Evolutionary conservation across 78 protist species (phyloP).

Genomic region (slime mould (Dictyostelium discoideum)): DNA sequence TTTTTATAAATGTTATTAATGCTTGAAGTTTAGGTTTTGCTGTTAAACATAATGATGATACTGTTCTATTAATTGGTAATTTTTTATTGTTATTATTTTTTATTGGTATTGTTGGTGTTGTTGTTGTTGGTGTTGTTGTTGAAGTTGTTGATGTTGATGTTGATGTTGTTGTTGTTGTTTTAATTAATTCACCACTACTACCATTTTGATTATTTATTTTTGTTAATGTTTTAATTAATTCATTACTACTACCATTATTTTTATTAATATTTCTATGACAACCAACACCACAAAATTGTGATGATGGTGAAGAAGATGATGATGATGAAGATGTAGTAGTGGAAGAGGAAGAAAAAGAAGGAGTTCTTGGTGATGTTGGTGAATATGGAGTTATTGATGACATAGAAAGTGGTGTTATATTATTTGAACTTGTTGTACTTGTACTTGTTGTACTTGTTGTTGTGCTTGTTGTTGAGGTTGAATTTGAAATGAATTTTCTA

Average conservation of each 20-base stretch:
- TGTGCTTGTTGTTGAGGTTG: neutral
- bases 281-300: neutral
- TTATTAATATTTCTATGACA: neutral
- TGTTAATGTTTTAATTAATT: neutral
- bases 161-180: too few relatives aligned
- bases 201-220: too few relatives aligned
- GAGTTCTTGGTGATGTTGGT: neutral
- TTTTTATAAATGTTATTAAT: conserved; percentile 52
- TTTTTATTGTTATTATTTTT: neutral
- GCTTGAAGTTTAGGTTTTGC: conserved; percentile 18
- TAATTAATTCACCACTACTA: too few relatives aligned
- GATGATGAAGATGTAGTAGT: neutral
- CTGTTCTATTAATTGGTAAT: neutral
- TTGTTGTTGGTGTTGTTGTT: too few relatives aligned
- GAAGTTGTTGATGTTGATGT: too few relatives aligned
- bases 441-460: neutral
- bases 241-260: neutral
- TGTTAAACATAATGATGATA: neutral
- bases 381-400: neutral
- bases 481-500: neutral
- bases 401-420: neutral
- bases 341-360: neutral
- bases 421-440: neutral
- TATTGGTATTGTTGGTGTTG: too few relatives aligned
- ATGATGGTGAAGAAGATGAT: neutral